A percentile compares a stretch with the other conserved stretches of the same genome.
Evolutionary conservation across 805 yeast species (phyloP).

Genomic region (Clavispora asparagi): DNA sequence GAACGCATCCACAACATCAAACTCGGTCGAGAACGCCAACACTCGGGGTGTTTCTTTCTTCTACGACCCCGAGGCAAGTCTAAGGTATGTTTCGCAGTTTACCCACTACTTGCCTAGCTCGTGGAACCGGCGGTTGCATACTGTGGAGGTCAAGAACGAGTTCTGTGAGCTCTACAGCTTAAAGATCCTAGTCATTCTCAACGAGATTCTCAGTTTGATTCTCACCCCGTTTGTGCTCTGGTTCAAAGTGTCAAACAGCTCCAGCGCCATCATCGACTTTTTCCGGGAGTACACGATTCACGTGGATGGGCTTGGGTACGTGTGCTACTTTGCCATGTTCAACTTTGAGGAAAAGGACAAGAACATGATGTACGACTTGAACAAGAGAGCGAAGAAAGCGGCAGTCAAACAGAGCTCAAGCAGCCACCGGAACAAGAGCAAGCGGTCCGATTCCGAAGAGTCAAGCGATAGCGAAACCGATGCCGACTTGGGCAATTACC

Average conservation of each 20-base stretch:
- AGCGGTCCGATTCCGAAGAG: slow-evolving; percentile 12
- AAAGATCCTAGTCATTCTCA: slow-evolving; percentile 60
- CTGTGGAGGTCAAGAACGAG: slow-evolving; percentile 77
- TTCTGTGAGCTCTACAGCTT: slow-evolving; percentile 76
- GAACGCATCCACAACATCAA: slow-evolving; percentile 14
- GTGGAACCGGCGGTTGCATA: slow-evolving; percentile 84
- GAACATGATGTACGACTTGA: slow-evolving; percentile 35
- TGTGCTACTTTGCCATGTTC: slow-evolving; percentile 92
- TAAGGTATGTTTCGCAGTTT: slow-evolving; percentile 72
- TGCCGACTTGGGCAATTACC: slow-evolving; percentile 31
- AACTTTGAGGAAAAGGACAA: slow-evolving; percentile 60
- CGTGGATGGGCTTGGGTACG: slow-evolving; percentile 92
- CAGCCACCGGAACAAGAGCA: slow-evolving; percentile 9
- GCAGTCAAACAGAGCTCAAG: slow-evolving; percentile 6
- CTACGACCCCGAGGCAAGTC: slow-evolving; percentile 91
- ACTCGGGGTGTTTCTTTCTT: slow-evolving; percentile 37
- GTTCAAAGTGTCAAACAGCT: slow-evolving; percentile 67
- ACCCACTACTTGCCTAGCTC: slow-evolving; percentile 86
- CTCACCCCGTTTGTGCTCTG: slow-evolving; percentile 88
- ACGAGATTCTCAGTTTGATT: slow-evolving; percentile 77
- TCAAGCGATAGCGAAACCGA: slow-evolving; percentile 15
- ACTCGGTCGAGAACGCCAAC: slow-evolving; percentile 20
- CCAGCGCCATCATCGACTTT: slow-evolving; percentile 81
- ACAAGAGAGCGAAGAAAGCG: slow-evolving; percentile 15
- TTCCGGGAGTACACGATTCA: slow-evolving; percentile 86